Conservation (phyloP, 2,329 filamentous ascomycete genomes). For the Neopestalotiopsis sp. region DNA sequence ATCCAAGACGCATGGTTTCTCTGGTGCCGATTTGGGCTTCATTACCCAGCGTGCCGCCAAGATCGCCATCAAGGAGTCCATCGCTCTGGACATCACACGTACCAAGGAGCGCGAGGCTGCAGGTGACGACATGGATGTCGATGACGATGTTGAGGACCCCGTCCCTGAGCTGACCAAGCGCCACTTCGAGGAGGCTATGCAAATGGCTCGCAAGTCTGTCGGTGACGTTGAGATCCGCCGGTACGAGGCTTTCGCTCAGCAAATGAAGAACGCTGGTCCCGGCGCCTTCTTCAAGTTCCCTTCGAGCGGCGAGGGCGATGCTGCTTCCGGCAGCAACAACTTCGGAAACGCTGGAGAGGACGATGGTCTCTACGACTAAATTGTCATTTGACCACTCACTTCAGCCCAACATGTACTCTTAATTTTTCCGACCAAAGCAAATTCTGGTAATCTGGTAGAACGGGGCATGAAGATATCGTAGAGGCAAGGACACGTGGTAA, state of each 20-base stretch:
- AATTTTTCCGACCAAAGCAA: conserved; percentile 36
- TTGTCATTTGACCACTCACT: conserved; percentile 19
- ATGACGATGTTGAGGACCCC: conserved; percentile 85
- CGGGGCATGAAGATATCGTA: conserved; percentile 10
- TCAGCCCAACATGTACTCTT: conserved; percentile 47
- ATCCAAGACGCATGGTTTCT: conserved; percentile 97
- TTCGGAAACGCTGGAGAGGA: conserved; percentile 92
- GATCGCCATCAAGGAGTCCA: conserved; percentile 98
- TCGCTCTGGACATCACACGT: conserved; percentile 85
- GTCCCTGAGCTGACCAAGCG: conserved; percentile 94
- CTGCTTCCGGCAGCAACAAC: conserved; percentile 64
- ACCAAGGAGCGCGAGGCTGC: conserved; percentile 90
- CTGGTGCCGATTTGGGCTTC: conserved; percentile 98
- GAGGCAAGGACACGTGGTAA: conserved; percentile 11
- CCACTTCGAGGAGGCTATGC: conserved; percentile 99
- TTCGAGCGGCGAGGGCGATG: conserved; percentile 70
- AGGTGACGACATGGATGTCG: conserved; percentile 81
- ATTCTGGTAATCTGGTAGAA: conserved; percentile 13
- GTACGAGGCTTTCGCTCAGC: conserved; percentile 98
- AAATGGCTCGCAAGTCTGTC: conserved; percentile 89
- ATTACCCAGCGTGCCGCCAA: conserved; percentile 99
- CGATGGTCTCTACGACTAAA: conserved; percentile 95
- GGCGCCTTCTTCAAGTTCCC: conserved; percentile 99
- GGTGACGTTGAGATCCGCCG: conserved; percentile 96
- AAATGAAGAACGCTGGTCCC: conserved; percentile 97